Evolutionary conservation across 768 basidiomycete genomes (phyloP), one percentile per base, ranked within the genome.

Genomic region (Hypholoma fasciculare): DNA sequence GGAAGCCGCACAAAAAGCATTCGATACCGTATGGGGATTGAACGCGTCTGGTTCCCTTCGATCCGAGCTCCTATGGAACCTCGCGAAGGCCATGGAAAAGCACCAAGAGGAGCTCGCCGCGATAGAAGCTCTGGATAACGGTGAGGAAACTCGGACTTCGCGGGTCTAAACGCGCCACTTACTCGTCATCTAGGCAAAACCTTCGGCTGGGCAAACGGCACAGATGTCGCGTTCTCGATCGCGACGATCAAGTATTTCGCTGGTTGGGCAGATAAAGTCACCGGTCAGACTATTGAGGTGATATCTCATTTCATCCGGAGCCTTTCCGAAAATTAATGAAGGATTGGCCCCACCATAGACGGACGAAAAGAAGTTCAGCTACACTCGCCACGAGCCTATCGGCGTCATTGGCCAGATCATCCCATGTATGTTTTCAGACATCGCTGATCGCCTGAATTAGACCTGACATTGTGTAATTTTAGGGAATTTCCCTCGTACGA

Each of bases 221-320:
- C 65, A 0, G 90, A 91, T 63, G 69, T 90, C 3, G 63, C 66
- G 0, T 72, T 72, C 54, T 71, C 82, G 0, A 77, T 87, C 58
- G 75, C 71, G 17, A 76, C 77, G 30, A 71, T 94, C 64, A 79
- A 84, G 40, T 96, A 96, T 74, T 98, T 90, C 65, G 92, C 87
- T 44, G 95, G 94, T 17, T 92, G 91, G 87, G 91, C 93, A 26
- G 94, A 95, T 76, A 96, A 96, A 75, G 73, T 89, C 54, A 76
- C 80, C 5, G 92, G 90, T 9, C 83, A 91, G 69, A 85, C 84
- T 7, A 86, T 93, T 69, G 90, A 94, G 70, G 75, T 76, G 65
- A 48, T 34, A 16, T 20, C 19, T 19, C 7, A 47, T 34, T 55
- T 17, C 4, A 19, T 2, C n/a, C 34, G 11, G 39, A 14, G 13